phyloP scores from a whole-genome alignment of 176 grass and related monocot genomes.

The Tillandsia leiboldiana region DNA sequence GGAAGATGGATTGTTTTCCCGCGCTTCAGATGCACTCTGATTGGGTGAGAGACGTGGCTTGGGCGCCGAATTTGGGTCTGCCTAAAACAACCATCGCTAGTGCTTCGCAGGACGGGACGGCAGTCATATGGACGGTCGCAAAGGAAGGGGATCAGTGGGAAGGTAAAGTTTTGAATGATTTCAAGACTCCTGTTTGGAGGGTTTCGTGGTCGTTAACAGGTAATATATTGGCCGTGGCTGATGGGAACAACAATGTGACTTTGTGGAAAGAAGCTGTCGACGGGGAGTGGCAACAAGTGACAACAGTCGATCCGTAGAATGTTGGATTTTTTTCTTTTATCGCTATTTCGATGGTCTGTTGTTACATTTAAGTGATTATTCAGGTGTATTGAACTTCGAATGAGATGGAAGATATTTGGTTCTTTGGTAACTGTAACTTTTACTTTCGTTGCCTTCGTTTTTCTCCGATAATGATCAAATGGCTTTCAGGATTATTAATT shows the following conservation, averaged over 20 bases:
- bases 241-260: slow-evolving; percentile 1
- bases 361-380: not conserved
- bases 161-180: slow-evolving; percentile 1
- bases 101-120: slow-evolving; percentile 8
- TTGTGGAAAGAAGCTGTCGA: slow-evolving; percentile 11
- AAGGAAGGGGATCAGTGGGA: slow-evolving; percentile 8
- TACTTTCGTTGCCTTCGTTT: too few relatives aligned
- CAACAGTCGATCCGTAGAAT: not conserved
- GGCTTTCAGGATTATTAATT: too few relatives aligned
- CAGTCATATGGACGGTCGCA: not conserved
- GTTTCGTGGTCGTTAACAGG: slow-evolving; percentile 1
- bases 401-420: too few relatives aligned
- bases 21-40: slow-evolving; percentile 1
- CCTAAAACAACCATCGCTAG: slow-evolving; percentile 1
- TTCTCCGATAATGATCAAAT: too few relatives aligned
- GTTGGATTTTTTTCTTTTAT: not conserved
- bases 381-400: too few relatives aligned
- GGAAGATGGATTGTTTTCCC: slow-evolving; percentile 9
- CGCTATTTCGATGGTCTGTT: not conserved
- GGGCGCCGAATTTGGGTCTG: slow-evolving; percentile 1
- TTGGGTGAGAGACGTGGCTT: slow-evolving; percentile 7
- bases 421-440: too few relatives aligned
- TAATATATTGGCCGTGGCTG: not conserved
- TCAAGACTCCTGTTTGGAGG: slow-evolving; percentile 2
- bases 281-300: slow-evolving; percentile 1